Evolutionary conservation across 768 basidiomycete genomes (phyloP).

Genomic region (Neoboletus magnificus): DNA sequence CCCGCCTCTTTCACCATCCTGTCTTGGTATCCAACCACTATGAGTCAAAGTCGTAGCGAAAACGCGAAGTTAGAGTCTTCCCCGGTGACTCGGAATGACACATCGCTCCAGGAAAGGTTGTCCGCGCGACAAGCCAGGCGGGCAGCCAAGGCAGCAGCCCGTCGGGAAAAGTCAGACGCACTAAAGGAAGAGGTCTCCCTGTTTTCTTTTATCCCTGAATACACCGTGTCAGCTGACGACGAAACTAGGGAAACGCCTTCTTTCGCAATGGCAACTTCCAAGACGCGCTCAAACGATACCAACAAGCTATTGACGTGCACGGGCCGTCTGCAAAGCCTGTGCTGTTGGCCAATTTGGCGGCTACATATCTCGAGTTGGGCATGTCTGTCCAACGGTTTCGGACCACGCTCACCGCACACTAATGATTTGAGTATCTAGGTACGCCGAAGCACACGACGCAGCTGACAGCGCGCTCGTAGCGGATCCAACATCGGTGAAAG

Average conservation of each 20-base stretch:
- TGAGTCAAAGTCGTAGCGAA: neutral
- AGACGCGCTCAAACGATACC: constrained; percentile 41
- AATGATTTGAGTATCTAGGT: constrained; percentile 14
- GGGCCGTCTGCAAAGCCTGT: constrained; percentile 32
- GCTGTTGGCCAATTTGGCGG: constrained; percentile 42
- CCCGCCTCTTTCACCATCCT: neutral
- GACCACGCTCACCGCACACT: neutral
- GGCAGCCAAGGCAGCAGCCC: constrained; percentile 17
- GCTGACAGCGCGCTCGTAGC: constrained; percentile 26
- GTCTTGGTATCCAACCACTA: neutral
- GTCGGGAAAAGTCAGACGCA: constrained; percentile 22
- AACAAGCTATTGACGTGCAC: constrained; percentile 36
- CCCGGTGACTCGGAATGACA: neutral
- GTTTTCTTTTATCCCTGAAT: neutral
- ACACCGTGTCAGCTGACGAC: neutral
- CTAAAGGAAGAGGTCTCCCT: constrained; percentile 30
- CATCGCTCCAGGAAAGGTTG: constrained; percentile 2
- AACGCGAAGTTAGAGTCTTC: neutral
- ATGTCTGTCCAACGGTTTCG: constrained; percentile 24
- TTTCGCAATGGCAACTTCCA: constrained; percentile 38
- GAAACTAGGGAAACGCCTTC: constrained; percentile 40
- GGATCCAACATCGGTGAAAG: constrained; percentile 33
- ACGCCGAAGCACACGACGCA: constrained; percentile 26
- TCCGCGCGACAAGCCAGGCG: constrained; percentile 12
- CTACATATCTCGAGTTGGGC: constrained; percentile 41